phyloP scores from a whole-genome alignment of 2,329 filamentous ascomycete genomes.

The Sarocladiaceae sp. region DNA sequence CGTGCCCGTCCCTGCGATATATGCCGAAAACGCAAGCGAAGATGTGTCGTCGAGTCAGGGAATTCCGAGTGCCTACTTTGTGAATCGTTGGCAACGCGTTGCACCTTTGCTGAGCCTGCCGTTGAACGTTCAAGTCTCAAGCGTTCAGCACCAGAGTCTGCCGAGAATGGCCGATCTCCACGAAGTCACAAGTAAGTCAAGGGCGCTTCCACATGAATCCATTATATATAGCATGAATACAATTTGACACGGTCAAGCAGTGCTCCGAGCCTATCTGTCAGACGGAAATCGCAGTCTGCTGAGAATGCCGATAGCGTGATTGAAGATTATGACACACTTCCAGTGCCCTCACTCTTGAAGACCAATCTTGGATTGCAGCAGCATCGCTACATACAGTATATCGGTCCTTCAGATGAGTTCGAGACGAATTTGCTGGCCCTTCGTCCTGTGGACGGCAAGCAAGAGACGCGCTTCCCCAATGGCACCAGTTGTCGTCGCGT shows the following conservation, averaged over 20 bases:
- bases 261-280: background rate
- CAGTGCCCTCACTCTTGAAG: slow-evolving; percentile 13
- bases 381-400: slow-evolving; percentile 12
- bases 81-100: slow-evolving; percentile 21
- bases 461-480: slow-evolving; percentile 11
- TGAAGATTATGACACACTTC: slow-evolving; percentile 12
- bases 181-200: background rate
- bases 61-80: slow-evolving; percentile 23
- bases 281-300: background rate
- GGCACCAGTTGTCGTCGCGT: slow-evolving; percentile 19
- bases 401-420: slow-evolving; percentile 11
- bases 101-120: slow-evolving; percentile 18
- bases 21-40: slow-evolving; percentile 28
- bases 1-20: slow-evolving; percentile 23
- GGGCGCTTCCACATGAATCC: too few species aligned
- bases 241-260: background rate
- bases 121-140: slow-evolving; percentile 9
- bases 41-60: slow-evolving; percentile 26
- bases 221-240: too few species aligned
- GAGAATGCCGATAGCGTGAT: slow-evolving; percentile 6
- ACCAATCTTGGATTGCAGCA: slow-evolving; percentile 13
- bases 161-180: background rate
- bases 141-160: background rate
- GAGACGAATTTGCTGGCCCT: slow-evolving; percentile 11
- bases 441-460: slow-evolving; percentile 11